These are phyloP conservation scores for Paraconiothyrium sp. DNA, from an alignment of 2,329 filamentous ascomycete species.

Conservation along the genomic window DNA sequence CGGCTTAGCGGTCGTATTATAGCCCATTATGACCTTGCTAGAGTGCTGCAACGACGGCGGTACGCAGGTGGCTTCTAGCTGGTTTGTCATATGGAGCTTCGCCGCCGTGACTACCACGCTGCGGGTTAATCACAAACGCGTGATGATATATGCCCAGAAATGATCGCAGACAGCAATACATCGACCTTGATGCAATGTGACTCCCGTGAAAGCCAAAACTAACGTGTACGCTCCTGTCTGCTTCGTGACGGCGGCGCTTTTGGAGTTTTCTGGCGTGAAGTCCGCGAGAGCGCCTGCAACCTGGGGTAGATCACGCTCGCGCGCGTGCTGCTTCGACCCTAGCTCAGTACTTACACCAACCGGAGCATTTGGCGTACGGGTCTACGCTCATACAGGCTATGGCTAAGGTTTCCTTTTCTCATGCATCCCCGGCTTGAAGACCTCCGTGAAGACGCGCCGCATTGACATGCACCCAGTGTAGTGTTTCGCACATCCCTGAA, in stretches of 20 bases:
- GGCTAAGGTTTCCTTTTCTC: constrained; percentile 17
- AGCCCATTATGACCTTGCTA: neutral
- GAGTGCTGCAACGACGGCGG: constrained; percentile 4
- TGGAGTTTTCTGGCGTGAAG: neutral
- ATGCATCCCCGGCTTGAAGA: constrained; percentile 18
- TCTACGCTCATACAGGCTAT: constrained; percentile 12
- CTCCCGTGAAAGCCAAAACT: neutral
- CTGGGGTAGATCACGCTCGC: constrained; percentile 23
- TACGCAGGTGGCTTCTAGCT: constrained; percentile 6
- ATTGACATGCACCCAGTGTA: constrained; percentile 19
- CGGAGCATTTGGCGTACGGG: constrained; percentile 14
- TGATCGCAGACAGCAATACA: neutral
- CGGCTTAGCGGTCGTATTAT: constrained; percentile 2
- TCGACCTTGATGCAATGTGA: neutral
- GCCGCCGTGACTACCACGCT: neutral
- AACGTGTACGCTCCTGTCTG: neutral
- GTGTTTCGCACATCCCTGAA: constrained; percentile 31
- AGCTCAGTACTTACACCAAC: constrained; percentile 12
- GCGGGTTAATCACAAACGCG: neutral
- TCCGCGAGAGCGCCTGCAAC: constrained; percentile 2
- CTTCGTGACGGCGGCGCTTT: neutral
- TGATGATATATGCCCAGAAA: neutral
- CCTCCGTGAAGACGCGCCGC: constrained; percentile 19
- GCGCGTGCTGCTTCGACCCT: constrained; percentile 8
- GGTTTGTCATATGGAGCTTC: neutral